Evolutionary conservation across 805 yeast genomes (phyloP), one percentile per base, ranked within the genome.

Genomic region (Kuraishia cidri): DNA sequence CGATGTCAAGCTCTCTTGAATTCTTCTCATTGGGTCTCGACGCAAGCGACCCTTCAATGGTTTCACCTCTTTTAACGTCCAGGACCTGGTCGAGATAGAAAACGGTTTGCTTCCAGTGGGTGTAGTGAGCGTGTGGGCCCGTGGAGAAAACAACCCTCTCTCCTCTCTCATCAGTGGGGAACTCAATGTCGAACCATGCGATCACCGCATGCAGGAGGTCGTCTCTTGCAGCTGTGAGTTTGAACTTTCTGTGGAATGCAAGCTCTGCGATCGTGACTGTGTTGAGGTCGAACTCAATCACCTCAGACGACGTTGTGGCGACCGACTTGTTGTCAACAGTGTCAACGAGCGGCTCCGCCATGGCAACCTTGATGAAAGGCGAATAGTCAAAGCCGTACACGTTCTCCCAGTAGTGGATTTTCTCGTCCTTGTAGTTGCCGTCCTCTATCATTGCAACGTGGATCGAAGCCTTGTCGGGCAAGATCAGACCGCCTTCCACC

Each of bases 61-160:
- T 50, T 48, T 92, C 98, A 37, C 90, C 95, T 44, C 66, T 64
- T 50, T 79, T 78, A 40, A 82, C 61, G 48, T 77, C 83, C 42
- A 90, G 59, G 19, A 84, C 94, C 47, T 85, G 83, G 45, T 72
- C 76, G 50, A 90, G 68, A 58, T 92, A 94, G 61, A 94, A 87
- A 1, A 92, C 94, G 13, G 96, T 83, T 64, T 92, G 98, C 58
- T 92, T 94, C 99, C 99, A 92, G 64, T 92, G 99, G 11, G 98
- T 92, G 67, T 88, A 87, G 45, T 77, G 75, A 30, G 87, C 79
- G 60, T 82, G 87, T 23, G 99, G 96, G 16, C 97, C 97, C 10
- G 99, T 94, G 14, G 92, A 79, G 54, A 92, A 88, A 21, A 62
- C 64, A 37, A 90, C 79, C 43, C 70, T 72, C 45, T 75, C 73